Base-by-base conservation (phyloP, 169 alveolate genomes). In the Plasmodium knowlesi region DNA sequence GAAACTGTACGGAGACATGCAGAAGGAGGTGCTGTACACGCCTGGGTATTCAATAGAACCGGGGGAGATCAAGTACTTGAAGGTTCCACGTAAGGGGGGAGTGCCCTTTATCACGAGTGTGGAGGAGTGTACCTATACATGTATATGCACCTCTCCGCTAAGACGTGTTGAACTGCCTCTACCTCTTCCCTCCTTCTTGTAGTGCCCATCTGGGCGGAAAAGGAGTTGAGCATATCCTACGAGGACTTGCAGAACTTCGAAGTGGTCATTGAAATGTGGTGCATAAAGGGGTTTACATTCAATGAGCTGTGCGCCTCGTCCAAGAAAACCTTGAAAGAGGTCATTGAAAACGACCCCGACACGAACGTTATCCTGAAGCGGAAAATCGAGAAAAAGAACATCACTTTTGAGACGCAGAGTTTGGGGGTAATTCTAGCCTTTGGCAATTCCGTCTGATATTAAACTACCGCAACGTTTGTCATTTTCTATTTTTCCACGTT, bases 251-350 rank as follows among this genome's bases (percentile, higher is more conserved):
- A 97, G 25, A 93, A 96, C 92, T 97, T 95, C 82, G 95, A 94
- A 78, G 89, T 97, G 37, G 83, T 86, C 50, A 96, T 97, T 8
- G 97, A 97, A 67, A 83, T 97, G 94, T 97, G 98, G 98, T 41
- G 96, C 30, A 97, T 96, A 73, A 97, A 95, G 39, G 90, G 95
- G 32, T 71, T 97, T 78, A 82, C 95, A 34, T 95, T 97, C 83
- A 97, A 97, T 89, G 95, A 95, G 25, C 81, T 97, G 25, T 95
- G 95, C 90, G 98, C 98, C 4, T 86, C 96, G 28, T 95, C 96
- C 19, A 93, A 82, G 46, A 67, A 95, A 34, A 97, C 97, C 6
- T 96, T 97, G 71, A 95, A 92, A 39, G 98, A 97, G 22, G 85
- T 97, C 30, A 94, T 97, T 73, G 97, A 96, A 32, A 95, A 79